Base-by-base conservation (phyloP, 2,329 filamentous ascomycete genomes). In the Hymenoscyphus salicellus region DNA sequence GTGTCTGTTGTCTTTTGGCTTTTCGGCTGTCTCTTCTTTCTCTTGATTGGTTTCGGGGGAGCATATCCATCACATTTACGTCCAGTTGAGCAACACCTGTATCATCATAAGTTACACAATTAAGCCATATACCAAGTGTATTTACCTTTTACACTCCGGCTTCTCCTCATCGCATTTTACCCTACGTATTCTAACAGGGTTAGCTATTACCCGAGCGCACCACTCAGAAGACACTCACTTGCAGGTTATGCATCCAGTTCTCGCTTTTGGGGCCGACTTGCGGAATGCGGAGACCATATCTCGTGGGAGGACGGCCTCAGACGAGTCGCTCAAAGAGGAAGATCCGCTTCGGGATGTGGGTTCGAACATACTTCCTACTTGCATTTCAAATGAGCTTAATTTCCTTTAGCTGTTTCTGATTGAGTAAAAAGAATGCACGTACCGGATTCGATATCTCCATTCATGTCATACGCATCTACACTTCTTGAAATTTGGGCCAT, bases 131-230 rank as follows among this genome's bases (percentile, higher is more conserved):
- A 2, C 14, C n/a, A 33, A 20, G 28, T 10, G 2, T 2, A 49
- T 60, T 41, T 64, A 69, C 36, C 59, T 61, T 8, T 55, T 55
- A 49, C 68, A 70, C 17, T 30, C 30, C 17, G 68, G 68, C 56
- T 69, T 70, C n/a, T 33, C 46, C 63, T 70, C 68, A 55, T 69
- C 68, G 62, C 68, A 70, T 56, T 69, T 69, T 23, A 70, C 62
- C 38, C 65, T 60, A 17, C 68, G 60, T 17, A 68, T 66, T 59
- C 67, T 70, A 36, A 26, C 11, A 63, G 11, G 32, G 30, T 52
- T 28, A 38, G 60, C 59, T 58, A 55, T 57, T 36, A 16, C 10
- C 32, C 20, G 26, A 7, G 38, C 20, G 3, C 14, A 36, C n/a
- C 26, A 16, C 43, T 43, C 10, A 52, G 16, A 32, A 6, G 23